These are phyloP conservation scores for Drosera capensis DNA, from an alignment of 148 eudicot genomes.

Conservation along the genomic window DNA sequence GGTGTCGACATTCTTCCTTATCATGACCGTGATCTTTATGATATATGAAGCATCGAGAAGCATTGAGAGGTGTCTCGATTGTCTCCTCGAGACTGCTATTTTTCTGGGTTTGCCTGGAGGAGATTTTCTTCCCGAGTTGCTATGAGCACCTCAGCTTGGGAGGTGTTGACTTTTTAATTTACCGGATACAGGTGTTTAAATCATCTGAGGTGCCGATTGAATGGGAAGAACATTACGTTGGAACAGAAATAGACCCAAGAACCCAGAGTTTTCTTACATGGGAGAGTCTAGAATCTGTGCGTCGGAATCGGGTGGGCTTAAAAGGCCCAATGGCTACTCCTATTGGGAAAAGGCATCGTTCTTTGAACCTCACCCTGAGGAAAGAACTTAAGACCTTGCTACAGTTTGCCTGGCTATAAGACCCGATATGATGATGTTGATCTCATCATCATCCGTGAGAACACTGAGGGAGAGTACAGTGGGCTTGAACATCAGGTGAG, in stretches of 20 bases:
- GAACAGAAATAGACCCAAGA: constrained; percentile 74
- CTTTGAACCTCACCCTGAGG: constrained; percentile 89
- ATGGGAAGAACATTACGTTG: constrained; percentile 95
- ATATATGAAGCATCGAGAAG: too few relatives aligned
- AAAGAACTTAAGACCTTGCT: constrained; percentile 96
- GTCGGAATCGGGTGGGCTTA: constrained; percentile 68
- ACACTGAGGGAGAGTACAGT: constrained; percentile 99
- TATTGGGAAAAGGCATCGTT: constrained; percentile 95
- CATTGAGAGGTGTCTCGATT: too few relatives aligned
- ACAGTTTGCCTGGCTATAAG: constrained; percentile 95
- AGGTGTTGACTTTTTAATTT: not conserved
- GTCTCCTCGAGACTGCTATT: too few relatives aligned
- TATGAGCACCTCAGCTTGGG: too few relatives aligned
- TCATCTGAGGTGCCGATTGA: constrained; percentile 75
- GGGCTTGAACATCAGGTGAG: constrained; percentile 97
- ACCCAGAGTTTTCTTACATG: constrained; percentile 92
- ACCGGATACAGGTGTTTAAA: constrained; percentile 41
- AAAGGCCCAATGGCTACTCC: constrained; percentile 99
- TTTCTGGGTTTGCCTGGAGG: too few relatives aligned
- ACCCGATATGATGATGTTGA: constrained; percentile 87
- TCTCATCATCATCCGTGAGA: constrained; percentile 90
- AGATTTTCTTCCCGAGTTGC: too few relatives aligned
- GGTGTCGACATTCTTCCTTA: too few relatives aligned
- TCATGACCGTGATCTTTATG: too few relatives aligned
- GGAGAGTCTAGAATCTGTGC: constrained; percentile 90